Conservation (phyloP, 2,329 filamentous ascomycete species). For the Diaporthe nobilis region DNA sequence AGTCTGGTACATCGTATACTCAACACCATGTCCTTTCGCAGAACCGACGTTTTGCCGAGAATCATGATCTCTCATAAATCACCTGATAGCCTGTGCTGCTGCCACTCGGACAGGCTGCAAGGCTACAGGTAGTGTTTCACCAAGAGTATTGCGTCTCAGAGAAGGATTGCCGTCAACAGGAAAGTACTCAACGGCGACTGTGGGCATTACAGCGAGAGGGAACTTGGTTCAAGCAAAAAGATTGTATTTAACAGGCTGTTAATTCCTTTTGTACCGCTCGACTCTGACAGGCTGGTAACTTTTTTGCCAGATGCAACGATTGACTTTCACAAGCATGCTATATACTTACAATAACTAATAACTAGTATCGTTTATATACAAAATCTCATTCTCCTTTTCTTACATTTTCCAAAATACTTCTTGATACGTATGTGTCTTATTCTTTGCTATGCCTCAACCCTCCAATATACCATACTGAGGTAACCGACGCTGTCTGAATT, state of each 20-base stretch:
- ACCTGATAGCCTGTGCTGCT: neutral
- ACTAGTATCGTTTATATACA: neutral
- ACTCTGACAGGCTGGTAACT: neutral
- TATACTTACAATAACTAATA: neutral
- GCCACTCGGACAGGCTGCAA: neutral
- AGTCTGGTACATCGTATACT: too few species aligned
- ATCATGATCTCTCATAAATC: too few species aligned
- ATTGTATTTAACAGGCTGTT: neutral
- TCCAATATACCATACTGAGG: too few species aligned
- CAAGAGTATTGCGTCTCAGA: too few species aligned
- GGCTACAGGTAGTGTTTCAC: too few species aligned
- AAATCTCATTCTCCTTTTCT: neutral
- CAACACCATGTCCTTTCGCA: neutral
- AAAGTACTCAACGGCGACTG: neutral
- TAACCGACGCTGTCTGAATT: too few species aligned
- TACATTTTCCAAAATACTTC: neutral
- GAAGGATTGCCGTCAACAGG: neutral
- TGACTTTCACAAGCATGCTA: too few species aligned
- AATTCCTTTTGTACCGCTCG: neutral
- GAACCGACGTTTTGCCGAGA: neutral
- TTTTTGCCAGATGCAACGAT: neutral
- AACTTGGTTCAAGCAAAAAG: neutral
- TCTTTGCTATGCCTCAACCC: too few species aligned
- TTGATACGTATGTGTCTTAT: neutral
- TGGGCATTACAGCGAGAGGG: too few species aligned